Base-by-base conservation (phyloP, 345 rosid species). In the Lepidium sativum region DNA sequence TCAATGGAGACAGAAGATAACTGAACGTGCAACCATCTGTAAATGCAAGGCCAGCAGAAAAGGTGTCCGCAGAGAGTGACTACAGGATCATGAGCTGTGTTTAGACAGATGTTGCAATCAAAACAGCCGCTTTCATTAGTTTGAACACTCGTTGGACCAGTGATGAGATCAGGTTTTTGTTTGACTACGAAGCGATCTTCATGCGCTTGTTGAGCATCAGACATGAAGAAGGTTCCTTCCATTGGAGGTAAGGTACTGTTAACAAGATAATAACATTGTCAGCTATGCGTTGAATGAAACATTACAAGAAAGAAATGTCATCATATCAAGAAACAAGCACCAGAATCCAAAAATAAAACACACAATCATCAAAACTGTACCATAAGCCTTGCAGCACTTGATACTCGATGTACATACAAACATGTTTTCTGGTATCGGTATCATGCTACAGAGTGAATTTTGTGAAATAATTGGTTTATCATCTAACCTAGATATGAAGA, bases 1-100 rank as follows among this genome's bases (percentile, higher is more conserved):
- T 74, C 75, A 35, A 69, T 64, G 9, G 83, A 59, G 32, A 81
- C 69, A 1, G 87, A 71, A 21, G 80, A 72, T 55, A 74, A 61
- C 74, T 71, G 55, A 40, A 72, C 72, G 32, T 73, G 63, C 21
- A 61, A 49, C 77, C 73, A 67, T 33, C 60, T 79, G 71, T 85
- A 89, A 31, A 89, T 81, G 78, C 97, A 89, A 14, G 92, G 83
- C 97, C 95, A 90, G 75, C 97, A 90, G 75, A 78, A 90, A 39
- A 90, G 77, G 60, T 90, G 97, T 35, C 97, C 97, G 27, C 97
- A 87, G 49, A 84, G 90, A 17, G 95, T 90, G 52, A 90, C 87
- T 0, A 90, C 87, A 0, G 97, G 97, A 23, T 90, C 97, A 21
- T 58, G 74, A 0, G 91, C 95, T 1, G 79, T 79, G 12, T 90